Base-by-base conservation (phyloP, 352 stramenopile genomes). In the Thalassiosira mediterranea region DNA sequence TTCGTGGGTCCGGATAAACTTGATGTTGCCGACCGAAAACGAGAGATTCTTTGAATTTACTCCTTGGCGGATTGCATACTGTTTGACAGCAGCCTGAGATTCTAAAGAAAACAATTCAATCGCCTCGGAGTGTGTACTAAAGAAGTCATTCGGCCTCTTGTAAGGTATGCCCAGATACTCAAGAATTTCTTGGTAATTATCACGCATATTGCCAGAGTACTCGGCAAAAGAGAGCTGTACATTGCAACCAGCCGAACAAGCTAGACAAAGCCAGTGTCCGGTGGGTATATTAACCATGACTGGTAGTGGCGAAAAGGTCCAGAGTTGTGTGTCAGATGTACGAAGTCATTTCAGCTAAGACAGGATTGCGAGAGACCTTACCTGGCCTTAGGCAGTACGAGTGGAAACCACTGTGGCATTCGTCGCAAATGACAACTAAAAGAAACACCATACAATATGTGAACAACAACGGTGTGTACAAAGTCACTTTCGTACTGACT, bases 271-370 rank as follows among this genome's bases (percentile, higher is more conserved):
- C 76, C 76, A 85, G 34, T 81, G 57, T 26, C 58, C 65, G 21
- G 57, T 68, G 17, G 72, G 72, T 47, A 86, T 76, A 25, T 81
- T 82, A 1, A 83, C 73, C 67, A 86, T 83, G 5, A 86, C 73
- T 54, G 72, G 72, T 48, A 66, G 49, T n/a, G n/a, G n/a, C n/a
- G n/a, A n/a, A n/a, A n/a, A n/a, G n/a, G n/a, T n/a, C n/a, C n/a
- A n/a, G n/a, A n/a, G n/a, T n/a, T n/a, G n/a, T n/a, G n/a, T n/a
- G n/a, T n/a, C n/a, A n/a, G n/a, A n/a, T n/a, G n/a, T n/a, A n/a
- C n/a, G n/a, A n/a, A n/a, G n/a, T n/a, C n/a, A n/a, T n/a, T n/a
- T n/a, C n/a, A n/a, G n/a, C n/a, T n/a, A n/a, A n/a, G n/a, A n/a
- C n/a, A n/a, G n/a, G n/a, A n/a, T n/a, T n/a, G n/a, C n/a, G n/a